Percentiles rank a stretch among this genome's conserved stretches.
Conservation (phyloP, 2,329 filamentous ascomycete species). For the Phyllachora maydis region DNA sequence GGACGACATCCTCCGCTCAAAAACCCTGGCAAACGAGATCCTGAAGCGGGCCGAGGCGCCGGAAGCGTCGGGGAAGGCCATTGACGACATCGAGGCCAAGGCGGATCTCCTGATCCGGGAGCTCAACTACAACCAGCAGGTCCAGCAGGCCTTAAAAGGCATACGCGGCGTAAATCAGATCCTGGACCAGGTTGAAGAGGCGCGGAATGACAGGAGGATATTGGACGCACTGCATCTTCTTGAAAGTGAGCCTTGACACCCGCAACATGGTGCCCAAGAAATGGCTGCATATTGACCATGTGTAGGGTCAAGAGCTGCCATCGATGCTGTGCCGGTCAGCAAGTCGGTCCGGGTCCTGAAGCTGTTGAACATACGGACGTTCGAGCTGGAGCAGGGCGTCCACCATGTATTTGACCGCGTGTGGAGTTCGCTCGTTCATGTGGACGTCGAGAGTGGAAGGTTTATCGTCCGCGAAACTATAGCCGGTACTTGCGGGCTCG, state of each 20-base stretch:
- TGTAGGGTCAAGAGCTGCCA: too few relatives aligned
- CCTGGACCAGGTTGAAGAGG: constrained; percentile 37
- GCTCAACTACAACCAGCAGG: constrained; percentile 34
- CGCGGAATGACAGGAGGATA: constrained; percentile 30
- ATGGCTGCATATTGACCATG: too few relatives aligned
- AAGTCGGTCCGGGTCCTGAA: constrained; percentile 40
- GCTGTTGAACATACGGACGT: constrained; percentile 42
- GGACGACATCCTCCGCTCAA: constrained; percentile 64
- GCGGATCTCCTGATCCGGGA: constrained; percentile 36
- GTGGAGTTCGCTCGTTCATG: constrained; percentile 49
- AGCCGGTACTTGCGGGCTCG: too few relatives aligned
- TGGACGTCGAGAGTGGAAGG: constrained; percentile 36
- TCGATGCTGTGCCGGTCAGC: constrained; percentile 37
- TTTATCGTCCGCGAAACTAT: too few relatives aligned
- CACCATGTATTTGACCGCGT: constrained; percentile 43
- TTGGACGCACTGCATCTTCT: constrained; percentile 35
- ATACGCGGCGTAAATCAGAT: constrained; percentile 38
- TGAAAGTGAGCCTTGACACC: constrained; percentile 20
- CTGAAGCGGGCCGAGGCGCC: constrained; percentile 53
- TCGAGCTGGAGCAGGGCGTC: constrained; percentile 44
- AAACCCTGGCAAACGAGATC: constrained; percentile 62
- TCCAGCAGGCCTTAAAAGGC: constrained; percentile 25
- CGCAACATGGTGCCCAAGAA: too few relatives aligned
- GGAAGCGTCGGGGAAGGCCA: constrained; percentile 27
- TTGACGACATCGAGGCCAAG: constrained; percentile 30